Base-by-base conservation (phyloP, 345 rosid species). In the Populus ilicifolia region DNA sequence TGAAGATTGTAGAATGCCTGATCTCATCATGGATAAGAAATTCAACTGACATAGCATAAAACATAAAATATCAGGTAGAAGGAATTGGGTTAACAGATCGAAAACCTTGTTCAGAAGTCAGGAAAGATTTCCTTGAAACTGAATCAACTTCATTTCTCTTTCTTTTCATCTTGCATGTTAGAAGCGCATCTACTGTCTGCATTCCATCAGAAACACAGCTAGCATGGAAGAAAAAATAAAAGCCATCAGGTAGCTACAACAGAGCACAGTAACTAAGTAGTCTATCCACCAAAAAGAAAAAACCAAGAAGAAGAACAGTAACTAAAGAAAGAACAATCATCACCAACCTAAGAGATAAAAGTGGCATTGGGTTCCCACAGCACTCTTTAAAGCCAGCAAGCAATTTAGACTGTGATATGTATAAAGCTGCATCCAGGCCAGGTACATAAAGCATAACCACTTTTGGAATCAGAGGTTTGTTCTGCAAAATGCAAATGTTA, bases 371-470 rank as follows among this genome's bases (percentile, higher is more conserved):
- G 84, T 87, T 93, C 36, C 96, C 91, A 68, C 94, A 92, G 63
- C 83, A 88, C 70, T 86, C 81, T 84, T 92, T 91, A 41, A 96
- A 86, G 77, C 89, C 84, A 74, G 90, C 44, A 81, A 96, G 92
- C 61, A 75, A 36, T 85, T 88, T 96, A 69, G 93, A 81, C 72
- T 88, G 90, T 43, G 99, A 88, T 71, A 93, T 83, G 83, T 90
- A 96, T 73, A 96, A 73, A 79, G 91, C 89, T 43, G 99, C 94
- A 82, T 92, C 99, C 76, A 96, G 86, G 70, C 99, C 97, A 83
- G 99, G 99, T 73, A 92, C 85, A 82, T 92, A 93, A 44, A 93
- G 90, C 96, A 93, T 70, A 50, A 89, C 94, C 85, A 96, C 99
- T 78, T 96, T 96, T 1, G 92, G 94, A 72, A 96, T 91, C 76